Evolutionary conservation across 2,329 filamentous ascomycete genomes (phyloP).

Genomic region (Cryphonectria parasitica): DNA sequence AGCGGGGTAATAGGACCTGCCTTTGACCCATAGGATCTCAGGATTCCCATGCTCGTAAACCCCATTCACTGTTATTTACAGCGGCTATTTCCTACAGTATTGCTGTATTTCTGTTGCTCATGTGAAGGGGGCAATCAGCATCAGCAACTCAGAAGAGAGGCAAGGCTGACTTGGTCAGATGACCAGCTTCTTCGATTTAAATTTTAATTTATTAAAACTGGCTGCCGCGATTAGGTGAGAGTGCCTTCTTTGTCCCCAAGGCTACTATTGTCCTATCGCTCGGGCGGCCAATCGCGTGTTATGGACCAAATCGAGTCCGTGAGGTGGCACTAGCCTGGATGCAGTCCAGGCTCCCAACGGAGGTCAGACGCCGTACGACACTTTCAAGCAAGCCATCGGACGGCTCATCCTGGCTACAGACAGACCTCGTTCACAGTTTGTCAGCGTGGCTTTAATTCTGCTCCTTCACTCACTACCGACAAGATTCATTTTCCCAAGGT

Average conservation of each 20-base stretch:
- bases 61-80: background rate
- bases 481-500: background rate
- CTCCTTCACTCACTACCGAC: background rate
- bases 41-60: background rate
- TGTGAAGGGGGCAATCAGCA: background rate
- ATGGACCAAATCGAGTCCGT: conserved; percentile 1
- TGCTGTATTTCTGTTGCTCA: background rate
- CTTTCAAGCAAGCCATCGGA: background rate
- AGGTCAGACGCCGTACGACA: conserved; percentile 5
- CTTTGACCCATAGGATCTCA: background rate
- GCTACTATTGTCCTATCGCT: background rate
- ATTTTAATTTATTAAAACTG: no score
- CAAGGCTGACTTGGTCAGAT: background rate
- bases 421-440: background rate
- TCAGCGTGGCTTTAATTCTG: background rate
- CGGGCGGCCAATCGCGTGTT: conserved; percentile 16
- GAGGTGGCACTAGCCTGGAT: conserved; percentile 10
- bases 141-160: background rate
- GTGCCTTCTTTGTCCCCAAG: background rate
- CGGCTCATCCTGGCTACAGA: background rate
- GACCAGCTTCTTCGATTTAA: background rate
- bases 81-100: background rate
- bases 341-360: conserved; percentile 10
- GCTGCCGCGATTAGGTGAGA: background rate
- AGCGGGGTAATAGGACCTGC: background rate